Evolutionary conservation across 2,329 filamentous ascomycete species (phyloP).

Genomic region (Chaetomiaceae sp.): DNA sequence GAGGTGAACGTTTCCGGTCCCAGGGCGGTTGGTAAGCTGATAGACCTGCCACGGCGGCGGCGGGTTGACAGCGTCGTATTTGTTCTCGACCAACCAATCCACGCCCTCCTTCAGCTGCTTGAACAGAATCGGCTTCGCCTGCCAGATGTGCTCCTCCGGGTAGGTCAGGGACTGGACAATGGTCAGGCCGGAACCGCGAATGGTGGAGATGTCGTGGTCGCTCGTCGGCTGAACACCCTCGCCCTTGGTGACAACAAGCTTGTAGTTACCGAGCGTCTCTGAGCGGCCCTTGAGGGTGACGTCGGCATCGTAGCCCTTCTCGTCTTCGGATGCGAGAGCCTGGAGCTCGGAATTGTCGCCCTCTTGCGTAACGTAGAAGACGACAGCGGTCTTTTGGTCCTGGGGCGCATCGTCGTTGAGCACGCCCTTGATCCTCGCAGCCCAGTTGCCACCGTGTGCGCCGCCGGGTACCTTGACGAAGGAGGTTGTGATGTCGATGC

Average conservation of each 20-base stretch:
- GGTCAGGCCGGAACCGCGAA: slow-evolving; percentile 71
- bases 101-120: slow-evolving; percentile 49
- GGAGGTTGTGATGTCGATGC: slow-evolving; percentile 83
- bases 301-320: slow-evolving; percentile 49
- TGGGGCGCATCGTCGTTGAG: slow-evolving; percentile 64
- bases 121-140: slow-evolving; percentile 55
- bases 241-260: slow-evolving; percentile 70
- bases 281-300: slow-evolving; percentile 69
- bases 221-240: slow-evolving; percentile 56
- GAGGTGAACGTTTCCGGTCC: slow-evolving; percentile 74
- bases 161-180: slow-evolving; percentile 67
- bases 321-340: slow-evolving; percentile 48
- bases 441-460: slow-evolving; percentile 85
- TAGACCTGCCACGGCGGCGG: slow-evolving; percentile 84
- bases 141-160: slow-evolving; percentile 60
- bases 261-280: slow-evolving; percentile 70
- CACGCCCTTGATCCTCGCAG: slow-evolving; percentile 75
- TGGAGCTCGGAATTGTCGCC: slow-evolving; percentile 63
- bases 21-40: slow-evolving; percentile 65
- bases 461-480: slow-evolving; percentile 92
- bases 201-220: slow-evolving; percentile 60
- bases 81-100: slow-evolving; percentile 42
- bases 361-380: slow-evolving; percentile 81
- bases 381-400: slow-evolving; percentile 67
- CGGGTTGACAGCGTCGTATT: slow-evolving; percentile 53